Base-by-base conservation (phyloP, 2,329 filamentous ascomycete genomes). In the Hymenoscyphus salicellus region DNA sequence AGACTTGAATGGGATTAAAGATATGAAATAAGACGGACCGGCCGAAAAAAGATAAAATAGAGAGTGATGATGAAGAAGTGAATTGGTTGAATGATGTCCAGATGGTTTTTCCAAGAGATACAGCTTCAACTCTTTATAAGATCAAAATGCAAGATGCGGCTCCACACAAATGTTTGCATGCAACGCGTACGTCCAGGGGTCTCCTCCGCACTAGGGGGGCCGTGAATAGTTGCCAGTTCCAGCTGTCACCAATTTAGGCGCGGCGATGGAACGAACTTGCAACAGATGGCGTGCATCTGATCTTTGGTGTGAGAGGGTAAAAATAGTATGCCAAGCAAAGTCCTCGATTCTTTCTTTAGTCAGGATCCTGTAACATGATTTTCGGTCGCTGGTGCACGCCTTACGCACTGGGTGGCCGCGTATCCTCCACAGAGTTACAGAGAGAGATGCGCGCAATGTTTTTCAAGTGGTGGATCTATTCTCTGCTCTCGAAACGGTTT, bases 11-110 rank as follows among this genome's bases (percentile, higher is more conserved):
- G 55, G 26, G 23, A 63, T n/a, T 56, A 52, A 52, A 57, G 49
- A 58, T 46, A 59, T 43, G 58, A 63, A 60, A 56, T 49, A 66
- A 70, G 65, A 70, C 70, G 68, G 70, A 60, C 67, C 70, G 60
- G 70, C 70, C 68, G 70, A 71, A 70, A 60, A 63, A 66, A 66
- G 60, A 65, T 65, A 67, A 60, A 65, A 60, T 17, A 20, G 20
- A 52, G 62, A 55, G 43, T 41, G 46, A 49, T 32, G 64, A 62
- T 55, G 57, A 65, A 69, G 66, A 69, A 57, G 23, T 59, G 49
- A 62, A 58, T 11, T 66, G 55, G 60, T 63, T 62, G 23, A 58
- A 33, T 68, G 69, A 71, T 70, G 49, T 62, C 67, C 63, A 70
- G 63, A 69, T 69, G 65, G 46, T 60, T 30, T 58, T 60, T 55